Conservation (phyloP, 495 filamentous ascomycete genomes). For the Parmelia sp. region DNA sequence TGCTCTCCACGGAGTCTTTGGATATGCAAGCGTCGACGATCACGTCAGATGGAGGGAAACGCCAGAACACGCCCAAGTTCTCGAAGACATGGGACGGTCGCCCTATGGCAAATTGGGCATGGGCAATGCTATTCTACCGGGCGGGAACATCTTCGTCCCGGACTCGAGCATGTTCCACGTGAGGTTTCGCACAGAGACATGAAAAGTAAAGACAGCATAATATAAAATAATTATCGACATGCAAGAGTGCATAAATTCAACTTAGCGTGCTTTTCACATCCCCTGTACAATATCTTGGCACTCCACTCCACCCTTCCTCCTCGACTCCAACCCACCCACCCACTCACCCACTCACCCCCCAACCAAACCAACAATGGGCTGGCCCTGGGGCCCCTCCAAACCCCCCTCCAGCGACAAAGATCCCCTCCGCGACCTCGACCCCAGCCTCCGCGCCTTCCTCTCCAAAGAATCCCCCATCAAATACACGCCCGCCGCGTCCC, state of each 20-base stretch:
- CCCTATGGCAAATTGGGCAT: not conserved
- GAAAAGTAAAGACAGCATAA: too few relatives aligned
- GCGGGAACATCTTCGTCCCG: not conserved
- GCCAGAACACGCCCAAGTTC: not conserved
- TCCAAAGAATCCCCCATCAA: slow-evolving; percentile 73
- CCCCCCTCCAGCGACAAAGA: slow-evolving; percentile 46
- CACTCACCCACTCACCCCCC: not conserved
- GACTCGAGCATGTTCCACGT: not conserved
- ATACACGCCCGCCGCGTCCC: slow-evolving; percentile 48
- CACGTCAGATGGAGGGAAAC: not conserved
- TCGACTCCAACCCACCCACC: too few relatives aligned
- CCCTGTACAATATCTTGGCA: too few relatives aligned
- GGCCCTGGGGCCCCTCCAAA: slow-evolving; percentile 52
- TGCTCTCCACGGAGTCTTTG: not conserved
- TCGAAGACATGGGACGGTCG: not conserved
- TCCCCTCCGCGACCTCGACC: slow-evolving; percentile 76
- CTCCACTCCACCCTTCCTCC: too few relatives aligned
- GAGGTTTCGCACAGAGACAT: not conserved
- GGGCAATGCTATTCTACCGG: not conserved
- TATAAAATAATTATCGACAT: too few relatives aligned
- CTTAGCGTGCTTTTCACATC: too few relatives aligned
- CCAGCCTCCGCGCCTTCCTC: slow-evolving; percentile 77
- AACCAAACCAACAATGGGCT: slow-evolving; percentile 51
- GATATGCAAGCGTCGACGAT: not conserved
- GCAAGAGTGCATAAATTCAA: too few relatives aligned